Conservation (phyloP, 148 eudicot genomes). For the Rhododendron henanense region DNA sequence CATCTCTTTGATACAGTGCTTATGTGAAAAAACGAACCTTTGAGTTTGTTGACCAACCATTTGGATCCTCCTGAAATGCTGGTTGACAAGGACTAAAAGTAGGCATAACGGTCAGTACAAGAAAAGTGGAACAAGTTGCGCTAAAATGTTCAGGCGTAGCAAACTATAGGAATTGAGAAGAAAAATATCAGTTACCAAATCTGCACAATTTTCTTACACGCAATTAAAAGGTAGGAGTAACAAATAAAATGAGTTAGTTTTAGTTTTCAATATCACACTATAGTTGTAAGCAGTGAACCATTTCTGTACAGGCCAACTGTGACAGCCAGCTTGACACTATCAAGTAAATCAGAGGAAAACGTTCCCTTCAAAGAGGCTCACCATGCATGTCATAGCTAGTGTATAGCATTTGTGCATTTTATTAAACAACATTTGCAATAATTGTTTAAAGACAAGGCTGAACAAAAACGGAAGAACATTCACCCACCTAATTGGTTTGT, state of each 20-base stretch:
- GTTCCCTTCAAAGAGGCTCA: not conserved
- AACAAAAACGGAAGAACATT: too few relatives aligned
- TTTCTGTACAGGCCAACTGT: not conserved
- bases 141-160: not conserved
- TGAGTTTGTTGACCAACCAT: conserved; percentile 80
- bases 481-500: too few relatives aligned
- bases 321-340: not conserved
- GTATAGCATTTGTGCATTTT: not conserved
- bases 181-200: not conserved
- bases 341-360: not conserved
- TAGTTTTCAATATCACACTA: not conserved
- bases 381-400: not conserved
- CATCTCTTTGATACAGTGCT: not conserved
- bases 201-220: not conserved
- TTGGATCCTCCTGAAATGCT: conserved; percentile 73
- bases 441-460: not conserved
- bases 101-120: conserved; percentile 18
- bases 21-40: conserved; percentile 47
- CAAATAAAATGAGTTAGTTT: not conserved
- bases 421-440: not conserved
- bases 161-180: not conserved
- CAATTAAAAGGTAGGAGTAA: not conserved
- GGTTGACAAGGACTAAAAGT: conserved; percentile 56
- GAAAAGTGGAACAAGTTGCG: not conserved
- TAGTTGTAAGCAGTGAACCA: not conserved